Base-by-base conservation (phyloP, 345 rosid species). In the Heritiera littoralis region DNA sequence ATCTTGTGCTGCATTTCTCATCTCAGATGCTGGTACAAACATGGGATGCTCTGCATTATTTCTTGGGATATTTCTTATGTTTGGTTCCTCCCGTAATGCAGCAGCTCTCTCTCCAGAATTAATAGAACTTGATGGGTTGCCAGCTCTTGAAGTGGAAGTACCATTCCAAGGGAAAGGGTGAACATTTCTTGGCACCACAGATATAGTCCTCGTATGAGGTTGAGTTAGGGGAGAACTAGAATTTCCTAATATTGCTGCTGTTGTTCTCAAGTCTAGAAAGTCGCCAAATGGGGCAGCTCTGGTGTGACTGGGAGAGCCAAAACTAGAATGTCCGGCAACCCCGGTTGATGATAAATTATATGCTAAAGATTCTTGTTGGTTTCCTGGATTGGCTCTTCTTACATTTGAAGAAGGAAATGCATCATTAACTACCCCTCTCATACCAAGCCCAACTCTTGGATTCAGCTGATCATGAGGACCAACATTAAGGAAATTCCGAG, bases 1-100 rank as follows among this genome's bases (percentile, higher is more conserved):
- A 85, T 95, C 93, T 81, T 86, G 97, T 72, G 75, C 89, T 49
- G 61, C 74, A 80, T 82, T 86, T 88, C 95, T 88, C 65, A 82
- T 79, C 51, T 91, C 94, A 71, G 81, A 78, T 56, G 88, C 79
- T 54, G 89, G 83, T 46, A 83, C 76, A 87, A 90, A 83, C 88
- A 89, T 81, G 32, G 90, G 84, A 82, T 88, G 87, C 43, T 92
- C 95, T 6, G 79, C 68, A 75, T 79, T 86, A 77, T 82, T 88
- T 87, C 92, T 92, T 3, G 82, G 82, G 43, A 85, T 72, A 86
- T 75, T 81, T 87, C 95, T 85, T 80, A 77, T 73, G 80, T 83
- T 83, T 58, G 77, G 80, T 77, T 89, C 97, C 66, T 83, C 93
- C 63, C 79, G 85, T 75, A 80, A 79, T 20, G 83, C 82, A 72